Percentiles rank a stretch among this genome's conserved stretches.
phyloP scores from a whole-genome alignment of 1,284 basidiomycete species.

The Microbotryum silenes-acaulis region DNA sequence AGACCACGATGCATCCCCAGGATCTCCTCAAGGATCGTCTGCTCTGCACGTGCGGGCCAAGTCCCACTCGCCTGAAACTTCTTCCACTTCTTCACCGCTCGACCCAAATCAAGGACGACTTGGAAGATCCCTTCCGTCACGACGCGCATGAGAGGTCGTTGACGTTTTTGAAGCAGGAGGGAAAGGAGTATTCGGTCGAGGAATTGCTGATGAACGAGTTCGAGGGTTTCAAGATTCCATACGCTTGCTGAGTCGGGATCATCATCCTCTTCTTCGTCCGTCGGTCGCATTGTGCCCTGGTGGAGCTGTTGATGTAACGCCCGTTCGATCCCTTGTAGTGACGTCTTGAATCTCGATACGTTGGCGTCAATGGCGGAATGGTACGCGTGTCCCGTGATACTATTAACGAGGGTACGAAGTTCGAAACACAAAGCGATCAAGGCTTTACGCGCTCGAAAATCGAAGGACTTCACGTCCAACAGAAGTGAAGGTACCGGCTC shows the following conservation, averaged over 20 bases:
- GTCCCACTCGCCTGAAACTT: neutral
- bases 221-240: conserved; percentile 11
- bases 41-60: neutral
- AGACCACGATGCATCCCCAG: neutral
- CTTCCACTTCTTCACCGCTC: conserved; percentile 2
- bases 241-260: neutral
- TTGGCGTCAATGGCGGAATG: neutral
- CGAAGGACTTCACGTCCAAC: neutral
- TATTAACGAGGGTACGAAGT: neutral
- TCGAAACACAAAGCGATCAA: conserved; percentile 1
- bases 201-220: conserved; percentile 3
- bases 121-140: conserved; percentile 1
- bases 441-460: neutral
- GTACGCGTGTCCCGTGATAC: neutral
- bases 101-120: conserved; percentile 2
- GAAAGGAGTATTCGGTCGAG: neutral
- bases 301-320: neutral
- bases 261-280: neutral
- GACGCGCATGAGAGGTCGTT: neutral
- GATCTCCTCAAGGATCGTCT: neutral
- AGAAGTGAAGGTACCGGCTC: neutral
- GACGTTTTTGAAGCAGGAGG: neutral
- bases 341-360: neutral
- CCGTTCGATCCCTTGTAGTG: neutral
- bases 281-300: too few species aligned